Base-by-base conservation (phyloP, 257 asterid species). In the Petunia axillaris region DNA sequence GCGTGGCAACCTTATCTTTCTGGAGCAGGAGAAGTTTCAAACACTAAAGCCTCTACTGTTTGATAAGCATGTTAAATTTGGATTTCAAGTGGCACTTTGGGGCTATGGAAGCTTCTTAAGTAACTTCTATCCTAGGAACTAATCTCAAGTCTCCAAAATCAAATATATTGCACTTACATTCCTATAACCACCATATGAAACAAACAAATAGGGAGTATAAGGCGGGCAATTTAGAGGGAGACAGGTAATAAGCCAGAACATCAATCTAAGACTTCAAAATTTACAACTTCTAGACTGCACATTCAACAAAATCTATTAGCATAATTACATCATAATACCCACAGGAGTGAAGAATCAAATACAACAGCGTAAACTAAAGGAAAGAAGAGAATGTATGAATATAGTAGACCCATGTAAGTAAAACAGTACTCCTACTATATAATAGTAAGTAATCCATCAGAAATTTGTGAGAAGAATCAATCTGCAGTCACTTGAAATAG, bases 21-120 rank as follows among this genome's bases (percentile, higher is more conserved):
- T 37, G 41, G 55, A 77, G 70, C 58, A 77, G 35, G 57, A 77
- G 58, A 76, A 59, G 71, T 58, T 58, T 71, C 75, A 66, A 15
- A 40, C 43, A 48, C 10, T 48, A 35, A 48, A 71, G 40, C 25
- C 43, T 71, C 59, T 10, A 35, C 43, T 71, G 9, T 46, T 70
- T 48, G 25, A 48, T 46, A 25, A 76, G 55, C 53, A 40, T 76
- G 14, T 58, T 40, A 9, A 76, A 76, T 48, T 58, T 16, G 57
- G 54, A 41, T 40, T 16, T 40, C 16, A 76, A 62, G 57, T 76
- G 59, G 3, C 53, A 70, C 59, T 46, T 70, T 16, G 8, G 77
- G 76, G 77, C 37, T 70, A 70, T 70, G 2, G 5, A 70, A 46
- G 43, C 43, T 70, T 70, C 57, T 46, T 1, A 13, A 46, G 77